Evolutionary conservation across 1,284 basidiomycete species (phyloP), one percentile per base, ranked within the genome.

Genomic region (Pseudozyma thailandica): DNA sequence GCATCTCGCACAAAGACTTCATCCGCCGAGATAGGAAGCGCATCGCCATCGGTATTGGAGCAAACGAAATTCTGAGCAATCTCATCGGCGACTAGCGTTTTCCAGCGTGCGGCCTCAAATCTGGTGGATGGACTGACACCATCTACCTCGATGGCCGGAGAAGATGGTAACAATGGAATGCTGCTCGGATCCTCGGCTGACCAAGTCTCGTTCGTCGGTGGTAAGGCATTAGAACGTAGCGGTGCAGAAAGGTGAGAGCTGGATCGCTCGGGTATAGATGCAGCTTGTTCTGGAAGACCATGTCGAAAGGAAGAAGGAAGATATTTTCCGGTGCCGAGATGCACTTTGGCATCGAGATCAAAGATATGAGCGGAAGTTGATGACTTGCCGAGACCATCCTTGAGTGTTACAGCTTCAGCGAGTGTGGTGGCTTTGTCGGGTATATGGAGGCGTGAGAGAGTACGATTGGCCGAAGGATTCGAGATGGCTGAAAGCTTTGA

Each of bases 1-100:
- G 82, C 79, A 15, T 63, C 49, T 1, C 57, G 58, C 1, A 60
- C 52, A 48, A 84, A 84, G 45, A 84, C 69, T 10, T 70, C 39
- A 43, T 68, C 70, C 0, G 81, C 79, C 8, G 80, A 75, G 3
- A 72, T 45, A 4, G 70, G 70, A 8, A 65, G 58, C 50, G 37
- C 23, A 7, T 47, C 41, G 25, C 6, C 52, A 10, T 64, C 68
- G 9, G 31, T 37, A 21, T 56, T 41, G 45, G 55, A 56, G 25
- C 49, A 52, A 20, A 54, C 42, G 2, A 28, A 38, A 23, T 48
- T 42, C n/a, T 51, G 50, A n/a, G 41, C 42, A 15, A 57, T 56
- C 30, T 71, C 43, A 15, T 57, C 23, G 15, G 46, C 21, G 3
- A 70, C 28, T 9, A 37, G 43, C 9, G 46, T 25, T 15, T 39